Percentiles rank a stretch among this genome's conserved stretches.
Evolutionary conservation across 495 filamentous ascomycete genomes (phyloP).

Genomic region (Staphylotrichum longicolle): DNA sequence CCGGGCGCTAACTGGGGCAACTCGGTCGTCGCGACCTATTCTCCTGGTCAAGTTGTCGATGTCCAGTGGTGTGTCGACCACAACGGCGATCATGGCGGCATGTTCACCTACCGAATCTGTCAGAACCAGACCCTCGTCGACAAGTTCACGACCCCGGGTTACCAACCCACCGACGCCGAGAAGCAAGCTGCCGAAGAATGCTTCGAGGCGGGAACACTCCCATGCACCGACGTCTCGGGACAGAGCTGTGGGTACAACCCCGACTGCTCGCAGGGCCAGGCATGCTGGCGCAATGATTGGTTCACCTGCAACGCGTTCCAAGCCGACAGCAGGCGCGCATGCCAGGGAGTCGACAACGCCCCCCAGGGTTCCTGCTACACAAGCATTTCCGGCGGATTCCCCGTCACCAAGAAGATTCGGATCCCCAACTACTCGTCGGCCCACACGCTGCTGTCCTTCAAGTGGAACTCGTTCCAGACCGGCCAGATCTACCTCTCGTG

Average conservation of each 20-base stretch:
- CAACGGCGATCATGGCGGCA: slow-evolving; percentile 60
- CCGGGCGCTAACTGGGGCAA: slow-evolving; percentile 48
- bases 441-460: slow-evolving; percentile 54
- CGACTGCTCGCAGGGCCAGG: slow-evolving; percentile 47
- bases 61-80: slow-evolving; percentile 59
- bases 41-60: slow-evolving; percentile 45
- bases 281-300: slow-evolving; percentile 57
- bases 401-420: slow-evolving; percentile 54
- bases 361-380: slow-evolving; percentile 49
- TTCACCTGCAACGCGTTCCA: slow-evolving; percentile 55
- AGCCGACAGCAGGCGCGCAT: slow-evolving; percentile 33
- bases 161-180: slow-evolving; percentile 51
- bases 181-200: slow-evolving; percentile 57
- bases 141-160: slow-evolving; percentile 50
- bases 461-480: slow-evolving; percentile 59
- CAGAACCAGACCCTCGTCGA: slow-evolving; percentile 52
- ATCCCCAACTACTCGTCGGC: slow-evolving; percentile 46
- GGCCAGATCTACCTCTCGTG: slow-evolving; percentile 55
- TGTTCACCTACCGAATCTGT: slow-evolving; percentile 59
- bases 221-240: slow-evolving; percentile 52
- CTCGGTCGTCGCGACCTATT: slow-evolving; percentile 45
- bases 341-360: slow-evolving; percentile 53
- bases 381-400: slow-evolving; percentile 54
- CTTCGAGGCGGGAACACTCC: slow-evolving; percentile 49
- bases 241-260: slow-evolving; percentile 53